Conservation (phyloP, 148 eudicot species). For the Chenopodium berlandieri region DNA sequence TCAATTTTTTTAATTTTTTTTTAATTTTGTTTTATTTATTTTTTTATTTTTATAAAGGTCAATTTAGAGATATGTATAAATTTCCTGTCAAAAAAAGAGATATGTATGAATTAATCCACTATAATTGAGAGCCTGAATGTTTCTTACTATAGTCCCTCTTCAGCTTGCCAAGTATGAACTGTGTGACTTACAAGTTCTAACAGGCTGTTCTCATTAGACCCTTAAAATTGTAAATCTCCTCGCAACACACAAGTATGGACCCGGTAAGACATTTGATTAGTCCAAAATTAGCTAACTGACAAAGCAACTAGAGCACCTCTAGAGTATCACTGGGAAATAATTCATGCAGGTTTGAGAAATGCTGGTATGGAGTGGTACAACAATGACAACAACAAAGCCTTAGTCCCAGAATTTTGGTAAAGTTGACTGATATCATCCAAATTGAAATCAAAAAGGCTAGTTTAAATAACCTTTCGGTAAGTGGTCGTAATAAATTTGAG, state of each 20-base stretch:
- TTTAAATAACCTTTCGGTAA: conserved; percentile 63
- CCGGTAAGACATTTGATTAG: neutral
- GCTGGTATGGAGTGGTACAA: neutral
- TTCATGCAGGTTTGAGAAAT: neutral
- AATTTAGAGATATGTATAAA: neutral
- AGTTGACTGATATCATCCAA: neutral
- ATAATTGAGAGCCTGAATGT: neutral
- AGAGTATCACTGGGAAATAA: neutral
- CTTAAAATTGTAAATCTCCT: neutral
- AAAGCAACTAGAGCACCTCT: neutral
- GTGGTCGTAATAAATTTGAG: conserved; percentile 60
- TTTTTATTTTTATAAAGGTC: neutral
- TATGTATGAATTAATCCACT: too few relatives aligned
- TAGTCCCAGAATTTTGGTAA: too few relatives aligned
- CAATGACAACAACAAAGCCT: too few relatives aligned
- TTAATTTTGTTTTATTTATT: too few relatives aligned
- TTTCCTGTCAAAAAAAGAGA: neutral
- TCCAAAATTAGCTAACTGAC: neutral
- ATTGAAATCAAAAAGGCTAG: conserved; percentile 4
- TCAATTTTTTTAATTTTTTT: too few relatives aligned
- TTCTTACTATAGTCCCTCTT: neutral
- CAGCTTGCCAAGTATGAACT: neutral
- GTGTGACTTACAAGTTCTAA: neutral
- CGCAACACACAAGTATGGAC: neutral
- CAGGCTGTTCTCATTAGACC: neutral